These are phyloP conservation scores for Yarrowia hollandica DNA, from an alignment of 805 yeast genomes.

Conservation along the genomic window DNA sequence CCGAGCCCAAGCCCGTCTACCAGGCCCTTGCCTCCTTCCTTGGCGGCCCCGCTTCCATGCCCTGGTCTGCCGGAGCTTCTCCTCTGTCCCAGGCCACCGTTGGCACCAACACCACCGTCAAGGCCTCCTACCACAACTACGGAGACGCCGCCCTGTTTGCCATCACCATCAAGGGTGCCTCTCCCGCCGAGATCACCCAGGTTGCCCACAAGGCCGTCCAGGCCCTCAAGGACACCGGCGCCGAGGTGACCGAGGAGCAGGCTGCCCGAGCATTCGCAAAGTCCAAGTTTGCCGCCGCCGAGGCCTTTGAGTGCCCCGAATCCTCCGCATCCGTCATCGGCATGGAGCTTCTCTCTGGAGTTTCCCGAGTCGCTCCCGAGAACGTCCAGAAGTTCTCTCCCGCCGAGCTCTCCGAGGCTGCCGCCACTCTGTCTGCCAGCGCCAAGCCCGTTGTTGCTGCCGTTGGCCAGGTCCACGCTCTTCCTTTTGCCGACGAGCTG, in stretches of 20 bases:
- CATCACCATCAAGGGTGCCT: conserved; percentile 60
- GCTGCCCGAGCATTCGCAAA: conserved; percentile 57
- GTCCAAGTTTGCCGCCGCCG: conserved; percentile 59
- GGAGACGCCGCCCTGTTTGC: conserved; percentile 80
- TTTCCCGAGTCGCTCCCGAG: conserved; percentile 37
- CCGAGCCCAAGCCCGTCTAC: conserved; percentile 56
- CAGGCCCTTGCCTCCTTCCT: conserved; percentile 71
- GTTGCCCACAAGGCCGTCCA: conserved; percentile 51
- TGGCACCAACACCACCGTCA: conserved; percentile 48
- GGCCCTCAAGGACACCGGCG: conserved; percentile 38
- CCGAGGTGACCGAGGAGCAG: conserved; percentile 38
- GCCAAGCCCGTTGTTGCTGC: conserved; percentile 80
- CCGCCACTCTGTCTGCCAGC: conserved; percentile 41
- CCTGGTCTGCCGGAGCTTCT: conserved; percentile 55
- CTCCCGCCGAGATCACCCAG: conserved; percentile 58
- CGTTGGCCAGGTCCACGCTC: conserved; percentile 79
- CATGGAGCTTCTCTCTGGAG: conserved; percentile 47
- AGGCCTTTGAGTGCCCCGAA: conserved; percentile 40
- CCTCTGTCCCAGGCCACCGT: conserved; percentile 50
- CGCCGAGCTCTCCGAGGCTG: conserved; percentile 28
- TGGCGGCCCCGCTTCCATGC: conserved; percentile 50
- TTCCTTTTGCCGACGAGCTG: conserved; percentile 90
- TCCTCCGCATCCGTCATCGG: conserved; percentile 45
- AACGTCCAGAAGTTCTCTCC: conserved; percentile 39
- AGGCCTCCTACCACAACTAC: conserved; percentile 60